Evolutionary conservation across 495 filamentous ascomycete genomes (phyloP), one percentile per base, ranked within the genome.

Genomic region (Penicilliopsis zonata): DNA sequence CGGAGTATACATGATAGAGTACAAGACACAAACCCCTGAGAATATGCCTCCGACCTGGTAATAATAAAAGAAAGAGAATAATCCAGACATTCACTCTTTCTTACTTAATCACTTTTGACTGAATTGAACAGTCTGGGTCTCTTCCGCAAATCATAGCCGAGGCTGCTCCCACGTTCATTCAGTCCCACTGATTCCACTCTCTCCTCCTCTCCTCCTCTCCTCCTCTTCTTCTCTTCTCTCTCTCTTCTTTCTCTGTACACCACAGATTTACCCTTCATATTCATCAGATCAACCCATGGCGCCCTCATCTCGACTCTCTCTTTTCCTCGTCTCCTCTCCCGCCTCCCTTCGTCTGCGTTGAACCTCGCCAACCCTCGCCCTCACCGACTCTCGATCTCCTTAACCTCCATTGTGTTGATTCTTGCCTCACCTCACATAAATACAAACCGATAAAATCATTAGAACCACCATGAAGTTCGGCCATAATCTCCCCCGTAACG

Each of bases 401-500:
- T n/a, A n/a, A n/a, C n/a, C n/a, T n/a, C n/a, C n/a, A n/a, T n/a
- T n/a, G n/a, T n/a, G n/a, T n/a, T 18, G 18, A n/a, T 19, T 25
- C 16, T 16, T 23, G 9, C 29, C 9, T 23, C 22, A 13, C 18
- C 9, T 19, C 4, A n/a, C 5, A 20, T 31, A 21, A 7, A 16
- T 40, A 22, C 18, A 13, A 9, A 9, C 16, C 21, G 14, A 28
- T 15, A 20, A 13, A 14, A 20, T 21, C 33, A 3, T 14, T 26
- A n/a, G 16, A 24, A n/a, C 23, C 55, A 63, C 31, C 0, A 87
- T 88, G 82, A 88, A 88, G 64, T 88, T 88, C 46, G 80, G 82
- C 31, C 74, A 70, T 59, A 83, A 77, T 62, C 70, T 98, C 31
- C 67, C 86, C 9, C 80, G 88, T 24, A 93, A 94, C 51, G 86